Evolutionary conservation across 1,139 yeast species (phyloP).

Genomic region (Blastobotrys niveus): DNA sequence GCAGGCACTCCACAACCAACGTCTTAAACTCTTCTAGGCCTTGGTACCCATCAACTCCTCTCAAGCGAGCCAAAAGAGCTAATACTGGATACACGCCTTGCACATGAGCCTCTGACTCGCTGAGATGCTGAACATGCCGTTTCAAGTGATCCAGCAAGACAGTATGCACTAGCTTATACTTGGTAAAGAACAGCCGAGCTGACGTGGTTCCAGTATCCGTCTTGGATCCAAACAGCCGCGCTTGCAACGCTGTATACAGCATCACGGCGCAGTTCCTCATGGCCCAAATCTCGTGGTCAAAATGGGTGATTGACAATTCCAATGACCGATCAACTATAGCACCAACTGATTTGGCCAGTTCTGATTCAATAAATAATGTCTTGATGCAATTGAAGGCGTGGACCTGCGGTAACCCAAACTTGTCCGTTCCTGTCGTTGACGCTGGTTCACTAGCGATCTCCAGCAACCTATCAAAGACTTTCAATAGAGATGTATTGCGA

Average conservation of each 20-base stretch:
- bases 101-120: constrained; percentile 28
- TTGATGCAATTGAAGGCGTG: constrained; percentile 86
- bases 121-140: constrained; percentile 34
- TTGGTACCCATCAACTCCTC: constrained; percentile 50
- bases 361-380: constrained; percentile 65
- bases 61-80: constrained; percentile 62
- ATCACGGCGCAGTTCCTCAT: constrained; percentile 87
- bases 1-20: constrained; percentile 44
- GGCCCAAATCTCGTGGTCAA: constrained; percentile 71
- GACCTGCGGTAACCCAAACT: constrained; percentile 78
- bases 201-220: constrained; percentile 41
- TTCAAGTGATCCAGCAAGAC: constrained; percentile 45
- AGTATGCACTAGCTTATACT: constrained; percentile 48
- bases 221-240: constrained; percentile 67
- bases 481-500: constrained; percentile 32
- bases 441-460: constrained; percentile 48
- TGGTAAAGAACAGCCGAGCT: constrained; percentile 63
- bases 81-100: constrained; percentile 71
- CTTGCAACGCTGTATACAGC: constrained; percentile 81
- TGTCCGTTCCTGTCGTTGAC: constrained; percentile 43
- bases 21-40: constrained; percentile 48
- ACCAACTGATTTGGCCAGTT: constrained; percentile 50
- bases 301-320: constrained; percentile 53
- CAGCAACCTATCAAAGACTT: constrained; percentile 49
- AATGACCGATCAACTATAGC: constrained; percentile 54